Conservation (phyloP, 176 grass and related monocot genomes). For the Juncus inflexus region DNA sequence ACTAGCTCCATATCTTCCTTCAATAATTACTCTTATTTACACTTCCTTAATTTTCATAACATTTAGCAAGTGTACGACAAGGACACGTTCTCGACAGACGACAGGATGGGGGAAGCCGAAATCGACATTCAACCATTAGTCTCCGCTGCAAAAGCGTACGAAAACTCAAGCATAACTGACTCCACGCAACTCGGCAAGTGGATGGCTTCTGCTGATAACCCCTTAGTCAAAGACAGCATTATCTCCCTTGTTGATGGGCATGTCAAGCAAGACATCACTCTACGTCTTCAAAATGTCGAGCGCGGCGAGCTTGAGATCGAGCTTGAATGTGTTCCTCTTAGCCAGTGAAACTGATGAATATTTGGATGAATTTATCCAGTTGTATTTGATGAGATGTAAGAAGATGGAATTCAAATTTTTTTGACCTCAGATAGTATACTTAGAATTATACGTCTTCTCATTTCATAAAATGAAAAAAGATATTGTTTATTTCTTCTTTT, state of each 20-base stretch:
- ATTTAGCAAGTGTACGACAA: conserved; percentile 84
- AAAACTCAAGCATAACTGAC: conserved; percentile 44
- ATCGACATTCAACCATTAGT: conserved; percentile 81
- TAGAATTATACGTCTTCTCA: too few relatives aligned
- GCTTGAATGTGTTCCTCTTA: conserved; percentile 93
- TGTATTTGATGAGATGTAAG: too few relatives aligned
- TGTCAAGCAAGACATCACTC: conserved; percentile 69
- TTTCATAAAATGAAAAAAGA: too few relatives aligned
- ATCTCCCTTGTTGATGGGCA: conserved; percentile 54
- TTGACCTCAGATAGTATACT: too few relatives aligned
- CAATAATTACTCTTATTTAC: background rate
- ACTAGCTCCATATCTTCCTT: background rate
- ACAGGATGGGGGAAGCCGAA: conserved; percentile 83
- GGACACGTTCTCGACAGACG: conserved; percentile 82
- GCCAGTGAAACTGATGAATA: conserved; percentile 38
- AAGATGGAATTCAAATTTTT: too few relatives aligned
- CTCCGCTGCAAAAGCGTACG: conserved; percentile 63
- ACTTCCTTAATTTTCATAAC: conserved; percentile 33
- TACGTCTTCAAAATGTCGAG: conserved; percentile 85
- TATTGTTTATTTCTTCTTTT: too few relatives aligned
- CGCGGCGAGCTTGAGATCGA: conserved; percentile 78
- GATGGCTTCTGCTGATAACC: conserved; percentile 52
- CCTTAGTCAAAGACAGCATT: conserved; percentile 54
- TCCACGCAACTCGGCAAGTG: conserved; percentile 55
- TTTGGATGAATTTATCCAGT: too few relatives aligned